These are phyloP conservation scores for Pyrus pyrifolia DNA, from an alignment of 306 rosid genomes.

Conservation along the genomic window DNA sequence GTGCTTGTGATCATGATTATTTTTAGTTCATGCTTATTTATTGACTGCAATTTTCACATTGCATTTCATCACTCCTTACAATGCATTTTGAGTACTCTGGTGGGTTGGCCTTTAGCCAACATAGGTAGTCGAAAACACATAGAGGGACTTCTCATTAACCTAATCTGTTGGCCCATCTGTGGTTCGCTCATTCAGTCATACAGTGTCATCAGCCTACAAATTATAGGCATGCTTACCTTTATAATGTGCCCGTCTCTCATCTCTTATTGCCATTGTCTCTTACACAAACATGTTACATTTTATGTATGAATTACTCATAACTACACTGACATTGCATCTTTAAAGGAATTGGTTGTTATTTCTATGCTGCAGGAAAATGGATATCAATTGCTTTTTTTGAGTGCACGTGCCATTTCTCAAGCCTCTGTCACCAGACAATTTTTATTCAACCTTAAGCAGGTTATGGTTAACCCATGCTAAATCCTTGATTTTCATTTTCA, in stretches of 20 bases:
- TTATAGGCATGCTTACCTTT: background rate
- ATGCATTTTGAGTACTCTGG: conserved; percentile 15
- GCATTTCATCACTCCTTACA: conserved; percentile 3
- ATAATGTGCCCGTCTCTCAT: background rate
- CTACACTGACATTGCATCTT: background rate
- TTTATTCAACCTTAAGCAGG: conserved; percentile 89
- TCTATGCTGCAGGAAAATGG: conserved; percentile 77
- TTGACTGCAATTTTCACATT: conserved; percentile 14
- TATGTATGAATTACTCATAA: background rate
- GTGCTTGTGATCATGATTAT: background rate
- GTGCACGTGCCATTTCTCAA: conserved; percentile 97
- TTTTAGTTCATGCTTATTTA: background rate
- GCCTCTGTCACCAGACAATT: conserved; percentile 80
- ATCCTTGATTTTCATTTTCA: conserved; percentile 14
- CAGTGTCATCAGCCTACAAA: background rate
- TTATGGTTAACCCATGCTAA: conserved; percentile 20
- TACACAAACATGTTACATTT: background rate
- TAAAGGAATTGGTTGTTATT: background rate
- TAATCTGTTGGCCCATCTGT: conserved; percentile 16
- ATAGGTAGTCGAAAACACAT: background rate
- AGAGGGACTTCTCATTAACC: background rate
- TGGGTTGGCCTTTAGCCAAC: background rate
- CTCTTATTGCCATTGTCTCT: background rate
- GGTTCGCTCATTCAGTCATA: conserved; percentile 6
- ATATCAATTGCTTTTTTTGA: conserved; percentile 86